Base-by-base conservation (phyloP, 2,329 filamentous ascomycete genomes). In the Fusarium sp. region DNA sequence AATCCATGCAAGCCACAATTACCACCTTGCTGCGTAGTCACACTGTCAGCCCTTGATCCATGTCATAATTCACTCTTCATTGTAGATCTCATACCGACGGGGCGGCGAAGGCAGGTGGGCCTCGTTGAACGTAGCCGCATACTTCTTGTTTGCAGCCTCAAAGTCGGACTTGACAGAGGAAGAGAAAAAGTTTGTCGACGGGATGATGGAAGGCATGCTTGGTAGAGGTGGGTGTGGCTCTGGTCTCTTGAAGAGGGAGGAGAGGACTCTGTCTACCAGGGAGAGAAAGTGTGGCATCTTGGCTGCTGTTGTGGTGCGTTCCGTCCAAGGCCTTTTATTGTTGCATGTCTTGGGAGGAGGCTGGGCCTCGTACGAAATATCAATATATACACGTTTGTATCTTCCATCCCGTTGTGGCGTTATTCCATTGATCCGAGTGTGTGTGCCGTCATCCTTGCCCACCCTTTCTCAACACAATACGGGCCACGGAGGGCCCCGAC, bases 1-100 rank as follows among this genome's bases (percentile, higher is more conserved):
- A 90, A 75, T 96, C 92, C 91, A 96, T 96, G 79, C 92, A 96
- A 0, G 91, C 92, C 46, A 95, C 85, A 27, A 78, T 70, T 5
- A 73, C 71, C 6, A 80, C 76, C 44, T 80, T 80, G 58, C 79
- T 80, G 51, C 14, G 34, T 16, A 33, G 7, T n/a, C 25, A 44
- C 33, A 6, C 20, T 16, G 20, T 64, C 73, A 68, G 59, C 20
- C 59, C 62, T 56, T 55, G 63, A 73, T 67, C 62, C 61, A 51
- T 16, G 65, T 20, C 23, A 38, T 33, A 31, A 23, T 36, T 53
- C 29, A 23, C 13, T 9, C 13, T 29, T 29, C 2, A 4, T 29
- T 29, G 27, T 33, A 36, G 40, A 6, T 53, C 50, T 36, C 16
- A 44, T 73, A 75, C 73, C 73, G 73, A 27, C 65, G 62, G 2